phyloP scores from a whole-genome alignment of 768 basidiomycete genomes.

The Sarcomyxa edulis region DNA sequence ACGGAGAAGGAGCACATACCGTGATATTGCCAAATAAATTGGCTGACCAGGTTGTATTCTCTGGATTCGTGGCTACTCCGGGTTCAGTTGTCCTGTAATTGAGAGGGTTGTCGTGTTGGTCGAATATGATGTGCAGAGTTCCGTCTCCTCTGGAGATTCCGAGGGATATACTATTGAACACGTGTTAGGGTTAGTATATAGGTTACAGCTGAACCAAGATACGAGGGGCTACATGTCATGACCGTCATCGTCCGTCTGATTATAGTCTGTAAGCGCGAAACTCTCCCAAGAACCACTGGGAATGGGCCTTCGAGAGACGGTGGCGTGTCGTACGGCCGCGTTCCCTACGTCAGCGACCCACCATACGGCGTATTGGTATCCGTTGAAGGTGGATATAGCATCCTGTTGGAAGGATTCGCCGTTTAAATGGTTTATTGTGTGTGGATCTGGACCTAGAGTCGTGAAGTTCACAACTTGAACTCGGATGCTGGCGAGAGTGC shows the following conservation, averaged over 20 bases:
- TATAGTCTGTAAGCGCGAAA: slow-evolving; percentile 26
- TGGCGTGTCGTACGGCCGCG: slow-evolving; percentile 21
- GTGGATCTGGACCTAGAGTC: slow-evolving; percentile 24
- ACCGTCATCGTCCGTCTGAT: slow-evolving; percentile 30
- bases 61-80: slow-evolving; percentile 24
- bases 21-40: slow-evolving; percentile 20
- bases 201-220: neutral
- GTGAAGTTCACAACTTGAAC: too few relatives aligned
- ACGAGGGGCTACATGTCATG: slow-evolving; percentile 24
- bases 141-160: slow-evolving; percentile 31
- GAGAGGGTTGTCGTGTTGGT: slow-evolving; percentile 31
- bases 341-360: slow-evolving; percentile 20
- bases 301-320: slow-evolving; percentile 19
- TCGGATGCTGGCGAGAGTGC: too few relatives aligned
- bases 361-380: slow-evolving; percentile 29
- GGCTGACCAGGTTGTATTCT: slow-evolving; percentile 15
- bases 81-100: slow-evolving; percentile 23
- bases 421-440: slow-evolving; percentile 27
- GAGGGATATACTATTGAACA: slow-evolving; percentile 22
- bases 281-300: slow-evolving; percentile 20
- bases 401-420: slow-evolving; percentile 33
- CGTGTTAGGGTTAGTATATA: neutral
- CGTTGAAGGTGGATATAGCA: slow-evolving; percentile 25
- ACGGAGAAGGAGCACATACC: slow-evolving; percentile 5
- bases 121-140: slow-evolving; percentile 27